Percentiles rank a stretch among this genome's conserved stretches.
Evolutionary conservation across 345 rosid species (phyloP).

Genomic region (Jatropha curcas): DNA sequence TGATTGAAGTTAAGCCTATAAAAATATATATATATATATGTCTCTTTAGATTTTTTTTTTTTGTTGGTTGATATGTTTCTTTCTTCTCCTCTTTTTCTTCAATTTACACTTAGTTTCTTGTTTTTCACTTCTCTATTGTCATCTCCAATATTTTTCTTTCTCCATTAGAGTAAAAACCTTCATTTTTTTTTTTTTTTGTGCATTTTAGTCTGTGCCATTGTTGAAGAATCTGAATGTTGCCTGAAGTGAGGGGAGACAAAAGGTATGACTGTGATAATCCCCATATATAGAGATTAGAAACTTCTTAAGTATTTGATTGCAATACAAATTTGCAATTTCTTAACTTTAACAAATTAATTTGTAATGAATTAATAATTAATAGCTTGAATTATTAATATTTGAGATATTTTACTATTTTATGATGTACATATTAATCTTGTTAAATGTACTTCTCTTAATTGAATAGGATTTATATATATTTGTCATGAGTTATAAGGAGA

Average conservation of each 20-base stretch:
- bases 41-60: too few species aligned
- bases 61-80: constrained; percentile 36
- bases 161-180: too few species aligned
- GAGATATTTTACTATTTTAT: background rate
- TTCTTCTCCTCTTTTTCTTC: constrained; percentile 20
- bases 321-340: too few species aligned
- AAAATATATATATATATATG: too few species aligned
- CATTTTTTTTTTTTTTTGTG: too few species aligned
- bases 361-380: too few species aligned
- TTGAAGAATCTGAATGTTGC: constrained; percentile 27
- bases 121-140: constrained; percentile 14
- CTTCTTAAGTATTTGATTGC: constrained; percentile 11
- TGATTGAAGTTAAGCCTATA: constrained; percentile 10
- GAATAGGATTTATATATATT: too few species aligned
- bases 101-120: constrained; percentile 13
- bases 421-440: background rate
- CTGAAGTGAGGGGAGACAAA: constrained; percentile 33
- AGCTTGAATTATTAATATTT: too few species aligned
- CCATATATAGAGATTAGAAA: constrained; percentile 15
- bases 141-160: too few species aligned
- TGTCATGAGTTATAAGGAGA: too few species aligned
- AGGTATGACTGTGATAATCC: constrained; percentile 30
- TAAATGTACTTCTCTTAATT: too few species aligned
- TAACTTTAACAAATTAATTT: too few species aligned
- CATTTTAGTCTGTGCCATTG: constrained; percentile 39